Evolutionary conservation across 2,329 filamentous ascomycete genomes (phyloP).

Genomic region (Huntiella abstrusa): DNA sequence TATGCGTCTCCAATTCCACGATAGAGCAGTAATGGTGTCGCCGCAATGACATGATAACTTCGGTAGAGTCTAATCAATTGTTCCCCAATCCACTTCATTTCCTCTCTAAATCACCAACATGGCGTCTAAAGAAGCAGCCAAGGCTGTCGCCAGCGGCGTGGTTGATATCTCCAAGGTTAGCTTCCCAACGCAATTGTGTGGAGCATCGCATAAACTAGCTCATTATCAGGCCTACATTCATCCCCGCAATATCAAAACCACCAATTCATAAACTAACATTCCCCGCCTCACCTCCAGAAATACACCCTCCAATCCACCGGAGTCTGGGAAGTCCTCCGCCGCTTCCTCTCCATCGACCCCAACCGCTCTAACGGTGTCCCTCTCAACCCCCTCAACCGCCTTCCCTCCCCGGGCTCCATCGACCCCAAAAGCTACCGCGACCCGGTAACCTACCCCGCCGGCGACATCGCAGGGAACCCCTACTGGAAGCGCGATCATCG

Average conservation of each 20-base stretch:
- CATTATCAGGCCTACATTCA: not conserved
- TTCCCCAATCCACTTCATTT: too few species aligned
- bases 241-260: not conserved
- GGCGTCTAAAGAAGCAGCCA: conserved; percentile 41
- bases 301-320: conserved; percentile 83
- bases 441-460: conserved; percentile 35
- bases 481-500: conserved; percentile 79
- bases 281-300: conserved; percentile 43
- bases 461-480: conserved; percentile 20
- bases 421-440: conserved; percentile 22
- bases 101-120: conserved; percentile 19
- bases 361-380: conserved; percentile 82
- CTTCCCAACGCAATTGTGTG: not conserved
- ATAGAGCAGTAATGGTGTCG: too few species aligned
- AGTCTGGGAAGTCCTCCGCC: conserved; percentile 71
- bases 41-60: too few species aligned
- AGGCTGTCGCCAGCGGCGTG: conserved; percentile 30
- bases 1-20: too few species aligned
- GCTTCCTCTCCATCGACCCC: conserved; percentile 60
- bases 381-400: conserved; percentile 80
- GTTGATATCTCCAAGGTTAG: conserved; percentile 41
- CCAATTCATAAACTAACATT: not conserved
- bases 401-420: conserved; percentile 40
- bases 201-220: not conserved
- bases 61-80: too few species aligned